Base-by-base conservation (phyloP, 208 protist genomes). In the Naegleria lovaniensis region DNA sequence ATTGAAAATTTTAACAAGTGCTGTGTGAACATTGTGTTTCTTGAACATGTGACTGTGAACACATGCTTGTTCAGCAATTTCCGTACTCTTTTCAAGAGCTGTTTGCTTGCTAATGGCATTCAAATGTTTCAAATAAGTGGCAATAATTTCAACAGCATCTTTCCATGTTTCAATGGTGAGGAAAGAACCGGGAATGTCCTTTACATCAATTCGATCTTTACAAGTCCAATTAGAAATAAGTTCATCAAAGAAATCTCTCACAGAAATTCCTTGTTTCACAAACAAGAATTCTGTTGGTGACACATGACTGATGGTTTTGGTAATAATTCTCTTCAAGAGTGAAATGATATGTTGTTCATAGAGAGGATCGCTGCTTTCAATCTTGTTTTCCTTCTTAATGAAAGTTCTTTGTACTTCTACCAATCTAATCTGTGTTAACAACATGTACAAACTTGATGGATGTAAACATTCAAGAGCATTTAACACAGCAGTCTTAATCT, bases 31-130 rank as follows among this genome's bases (percentile, higher is more conserved):
- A 79, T 19, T 79, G 29, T 79, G 16, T n/a, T 79, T 79, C n/a
- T 79, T 79, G 67, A 79, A 79, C 67, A 79, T 79, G n/a, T 79
- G 19, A 36, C 29, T 36, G 25, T 79, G n/a, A 36, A 33, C 6
- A 29, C 19, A 19, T 36, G 67, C 67, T 36, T 29, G 29, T 36
- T 79, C 67, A 36, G 67, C 5, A 79, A 79, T 36, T 1, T 79
- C 67, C 1, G 29, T 36, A 13, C 67, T n/a, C 29, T 79, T 79
- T 36, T 79, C 67, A 33, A 79, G 67, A 36, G 67, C 67, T 36
- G 67, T 79, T 79, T 79, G 67, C 29, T 79, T 79, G 9, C 67
- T 79, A n/a, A 79, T 79, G 29, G 29, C n/a, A 79, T 79, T 79
- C 29, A 79, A 79, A 79, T 79, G 67, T n/a, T 79, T 79, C 25